Base-by-base conservation (phyloP, 768 basidiomycete genomes). In the Leccinellum albellum region DNA sequence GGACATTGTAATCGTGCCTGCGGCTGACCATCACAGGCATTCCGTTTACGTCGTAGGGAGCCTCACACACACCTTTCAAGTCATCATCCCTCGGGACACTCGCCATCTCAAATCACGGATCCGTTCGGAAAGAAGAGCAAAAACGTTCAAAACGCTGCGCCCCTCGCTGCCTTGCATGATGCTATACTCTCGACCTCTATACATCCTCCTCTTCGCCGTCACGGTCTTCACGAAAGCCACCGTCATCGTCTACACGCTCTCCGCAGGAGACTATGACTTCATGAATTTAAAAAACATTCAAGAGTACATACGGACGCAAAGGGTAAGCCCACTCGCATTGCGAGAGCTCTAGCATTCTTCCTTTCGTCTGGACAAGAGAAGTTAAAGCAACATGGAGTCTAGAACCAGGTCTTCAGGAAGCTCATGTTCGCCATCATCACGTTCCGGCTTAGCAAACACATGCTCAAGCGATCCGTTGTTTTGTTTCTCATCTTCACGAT, bases 401-500 rank as follows among this genome's bases (percentile, higher is more conserved):
- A 71, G 69, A 59, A 48, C 24, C 63, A 54, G 47, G 58, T 70
- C 40, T 55, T 65, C 26, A 61, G 59, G 29, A 69, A 64, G 13
- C 65, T 70, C 33, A 64, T 62, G 33, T 53, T 70, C 35, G 63
- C 67, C 0, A 7, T 69, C 40, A 51, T 70, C 61, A 70, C 69
- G 37, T 66, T 71, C 33, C 69, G 63, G n/a, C n/a, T 67, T 46
- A 56, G 69, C 56, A 57, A 56, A 53, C 61, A 66, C 50, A 66
- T 70, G 61, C 51, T 69, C 53, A 71, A 63, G 55, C 69, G 65
- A 53, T 70, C 69, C 52, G 59, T 70, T 35, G 54, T 69, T 44
- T 60, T 65, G 35, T 67, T 69, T 51, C 57, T 70, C 61, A 65
- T 70, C 59, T 69, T 71, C 33, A 54, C 69, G 50, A 67, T 70